Conservation (phyloP, 2,329 filamentous ascomycete species). For the Beauveria sp. region DNA sequence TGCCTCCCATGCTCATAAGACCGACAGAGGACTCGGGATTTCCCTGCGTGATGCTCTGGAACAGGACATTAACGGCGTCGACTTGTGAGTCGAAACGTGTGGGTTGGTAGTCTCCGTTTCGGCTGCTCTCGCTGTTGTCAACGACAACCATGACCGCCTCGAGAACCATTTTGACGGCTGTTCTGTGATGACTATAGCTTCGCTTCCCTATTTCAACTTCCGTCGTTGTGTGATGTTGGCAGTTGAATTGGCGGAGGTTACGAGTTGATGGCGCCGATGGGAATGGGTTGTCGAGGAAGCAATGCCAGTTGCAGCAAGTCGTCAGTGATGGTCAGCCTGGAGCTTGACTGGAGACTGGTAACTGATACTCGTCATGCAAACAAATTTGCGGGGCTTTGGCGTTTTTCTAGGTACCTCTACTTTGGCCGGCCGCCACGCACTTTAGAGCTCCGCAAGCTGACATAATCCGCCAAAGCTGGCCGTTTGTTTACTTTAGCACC, state of each 20-base stretch:
- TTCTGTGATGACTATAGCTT: constrained; percentile 17
- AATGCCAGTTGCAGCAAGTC: constrained; percentile 9
- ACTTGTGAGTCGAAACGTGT: constrained; percentile 94
- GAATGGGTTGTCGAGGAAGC: constrained; percentile 5
- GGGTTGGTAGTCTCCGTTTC: constrained; percentile 88
- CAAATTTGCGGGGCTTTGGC: background rate
- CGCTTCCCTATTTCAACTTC: background rate
- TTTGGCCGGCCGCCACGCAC: background rate
- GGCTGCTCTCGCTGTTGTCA: constrained; percentile 97
- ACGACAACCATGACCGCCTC: constrained; percentile 99
- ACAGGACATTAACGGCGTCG: constrained; percentile 90
- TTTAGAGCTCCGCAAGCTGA: constrained; percentile 13
- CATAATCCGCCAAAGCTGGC: constrained; percentile 11
- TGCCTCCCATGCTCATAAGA: constrained; percentile 97
- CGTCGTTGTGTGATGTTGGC: background rate
- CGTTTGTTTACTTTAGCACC: constrained; percentile 16
- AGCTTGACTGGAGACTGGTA: constrained; percentile 3
- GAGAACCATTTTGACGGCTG: constrained; percentile 75
- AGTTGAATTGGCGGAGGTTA: background rate
- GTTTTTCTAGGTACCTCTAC: background rate
- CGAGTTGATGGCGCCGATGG: constrained; percentile 4
- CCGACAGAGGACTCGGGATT: constrained; percentile 97
- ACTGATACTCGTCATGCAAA: background rate
- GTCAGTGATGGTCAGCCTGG: constrained; percentile 14
- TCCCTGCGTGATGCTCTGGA: constrained; percentile 88